phyloP scores from a whole-genome alignment of 306 rosid genomes.

The Purshia tridentata region DNA sequence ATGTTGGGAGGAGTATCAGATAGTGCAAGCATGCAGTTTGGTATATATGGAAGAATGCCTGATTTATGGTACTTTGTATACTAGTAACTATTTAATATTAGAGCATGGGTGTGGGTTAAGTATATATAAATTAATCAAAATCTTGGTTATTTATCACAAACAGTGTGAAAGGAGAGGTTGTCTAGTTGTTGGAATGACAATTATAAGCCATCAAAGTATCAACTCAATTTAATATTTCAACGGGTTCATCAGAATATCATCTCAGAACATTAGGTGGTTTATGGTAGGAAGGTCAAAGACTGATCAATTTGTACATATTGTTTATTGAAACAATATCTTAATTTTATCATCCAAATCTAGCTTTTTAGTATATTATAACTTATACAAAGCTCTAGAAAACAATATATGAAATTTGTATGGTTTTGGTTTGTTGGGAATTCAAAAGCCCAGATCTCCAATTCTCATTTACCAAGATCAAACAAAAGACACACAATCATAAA shows the following conservation, averaged over 20 bases:
- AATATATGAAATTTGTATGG: neutral
- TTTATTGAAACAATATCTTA: neutral
- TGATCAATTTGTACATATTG: neutral
- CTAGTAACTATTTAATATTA: neutral
- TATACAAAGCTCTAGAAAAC: too few relatives aligned
- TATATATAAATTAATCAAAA: neutral
- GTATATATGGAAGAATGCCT: neutral
- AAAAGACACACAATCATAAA: neutral
- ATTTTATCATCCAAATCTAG: neutral
- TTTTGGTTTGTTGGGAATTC: neutral
- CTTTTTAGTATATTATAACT: too few relatives aligned
- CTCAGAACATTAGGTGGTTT: conserved; percentile 1
- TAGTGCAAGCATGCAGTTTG: neutral
- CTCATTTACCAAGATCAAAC: too few relatives aligned
- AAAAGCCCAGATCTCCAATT: neutral
- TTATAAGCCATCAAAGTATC: conserved; percentile 6
- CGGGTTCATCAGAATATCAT: neutral
- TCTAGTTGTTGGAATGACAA: conserved; percentile 6
- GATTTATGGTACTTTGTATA: neutral
- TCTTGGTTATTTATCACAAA: neutral
- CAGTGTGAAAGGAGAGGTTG: conserved; percentile 7
- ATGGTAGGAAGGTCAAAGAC: too few relatives aligned
- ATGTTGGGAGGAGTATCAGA: neutral
- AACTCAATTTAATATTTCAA: neutral
- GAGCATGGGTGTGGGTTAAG: neutral